A percentile compares a stretch with the other conserved stretches of the same genome.
Evolutionary conservation across 805 yeast species (phyloP).

Genomic region (Starmera caribaea): DNA sequence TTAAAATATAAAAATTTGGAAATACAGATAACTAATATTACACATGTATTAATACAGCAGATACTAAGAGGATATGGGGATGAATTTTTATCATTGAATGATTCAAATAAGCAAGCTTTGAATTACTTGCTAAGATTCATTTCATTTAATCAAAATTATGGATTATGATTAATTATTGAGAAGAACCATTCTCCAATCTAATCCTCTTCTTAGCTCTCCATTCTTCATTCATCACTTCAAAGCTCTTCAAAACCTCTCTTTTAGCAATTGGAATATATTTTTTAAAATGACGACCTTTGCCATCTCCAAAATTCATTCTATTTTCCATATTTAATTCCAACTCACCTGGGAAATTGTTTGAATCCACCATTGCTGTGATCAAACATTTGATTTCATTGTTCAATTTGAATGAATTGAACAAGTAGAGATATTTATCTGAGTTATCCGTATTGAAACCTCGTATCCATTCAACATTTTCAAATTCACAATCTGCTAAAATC

Average conservation of each 20-base stretch:
- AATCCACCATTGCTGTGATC: constrained; percentile 27
- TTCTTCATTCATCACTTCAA: constrained; percentile 60
- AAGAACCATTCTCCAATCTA: neutral
- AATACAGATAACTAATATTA: too few species aligned
- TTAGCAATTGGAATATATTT: constrained; percentile 47
- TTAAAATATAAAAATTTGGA: too few species aligned
- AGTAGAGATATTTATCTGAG: constrained; percentile 29
- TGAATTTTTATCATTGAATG: too few species aligned
- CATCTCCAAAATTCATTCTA: constrained; percentile 64
- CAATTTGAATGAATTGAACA: constrained; percentile 40
- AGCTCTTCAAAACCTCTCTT: constrained; percentile 52
- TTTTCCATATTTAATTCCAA: constrained; percentile 11
- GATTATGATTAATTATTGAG: too few species aligned
- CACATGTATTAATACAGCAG: too few species aligned
- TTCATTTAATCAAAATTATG: too few species aligned
- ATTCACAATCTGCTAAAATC: constrained; percentile 78
- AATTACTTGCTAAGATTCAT: too few species aligned
- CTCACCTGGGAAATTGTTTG: constrained; percentile 10
- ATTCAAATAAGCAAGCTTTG: too few species aligned
- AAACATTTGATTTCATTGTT: constrained; percentile 49
- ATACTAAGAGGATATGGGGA: too few species aligned
- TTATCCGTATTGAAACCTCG: constrained; percentile 21
- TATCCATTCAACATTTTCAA: constrained; percentile 60
- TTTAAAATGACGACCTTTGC: constrained; percentile 51
- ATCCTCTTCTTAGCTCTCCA: constrained; percentile 34